Evolutionary conservation across 1,139 yeast species (phyloP).

Genomic region (Debaryomyces udenii): DNA sequence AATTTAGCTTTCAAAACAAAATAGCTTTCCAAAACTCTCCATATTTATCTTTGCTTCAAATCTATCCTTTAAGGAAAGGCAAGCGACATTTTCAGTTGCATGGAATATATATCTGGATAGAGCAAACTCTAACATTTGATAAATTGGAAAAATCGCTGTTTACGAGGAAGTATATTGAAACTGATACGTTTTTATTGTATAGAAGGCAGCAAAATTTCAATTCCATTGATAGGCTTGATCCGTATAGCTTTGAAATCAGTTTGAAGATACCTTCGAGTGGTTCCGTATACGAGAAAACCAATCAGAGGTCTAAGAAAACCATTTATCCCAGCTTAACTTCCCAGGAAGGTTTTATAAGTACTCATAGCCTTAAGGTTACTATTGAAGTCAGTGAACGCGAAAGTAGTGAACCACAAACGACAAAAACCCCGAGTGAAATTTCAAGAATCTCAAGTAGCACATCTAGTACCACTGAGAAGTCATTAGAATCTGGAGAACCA

Average conservation of each 20-base stretch:
- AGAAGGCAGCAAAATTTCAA: conserved; percentile 10
- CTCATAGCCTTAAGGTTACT: conserved; percentile 17
- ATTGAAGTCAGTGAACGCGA: conserved; percentile 18
- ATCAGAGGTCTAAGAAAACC: conserved; percentile 10
- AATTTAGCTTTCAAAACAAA: conserved; percentile 19
- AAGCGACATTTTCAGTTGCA: conserved; percentile 14
- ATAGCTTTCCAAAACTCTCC: conserved; percentile 19
- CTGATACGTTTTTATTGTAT: conserved; percentile 14
- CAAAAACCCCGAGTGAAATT: not conserved
- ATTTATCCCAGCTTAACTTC: conserved; percentile 16
- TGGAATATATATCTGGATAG: conserved; percentile 14
- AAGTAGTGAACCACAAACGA: not conserved
- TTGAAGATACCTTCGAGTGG: conserved; percentile 10
- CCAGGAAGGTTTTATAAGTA: conserved; percentile 15
- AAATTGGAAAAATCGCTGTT: conserved; percentile 4
- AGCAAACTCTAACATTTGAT: conserved; percentile 15
- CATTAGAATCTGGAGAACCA: conserved; percentile 1
- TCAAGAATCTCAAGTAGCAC: conserved; percentile 8
- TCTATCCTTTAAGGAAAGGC: conserved; percentile 15
- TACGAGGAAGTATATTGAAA: conserved; percentile 13
- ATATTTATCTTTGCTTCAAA: conserved; percentile 10
- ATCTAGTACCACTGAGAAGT: conserved; percentile 6
- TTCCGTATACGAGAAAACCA: not conserved
- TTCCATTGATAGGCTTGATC: conserved; percentile 9
- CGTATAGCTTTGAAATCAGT: conserved; percentile 7